Evolutionary conservation across 2,329 filamentous ascomycete genomes (phyloP).

Genomic region (Fusarium sp.): DNA sequence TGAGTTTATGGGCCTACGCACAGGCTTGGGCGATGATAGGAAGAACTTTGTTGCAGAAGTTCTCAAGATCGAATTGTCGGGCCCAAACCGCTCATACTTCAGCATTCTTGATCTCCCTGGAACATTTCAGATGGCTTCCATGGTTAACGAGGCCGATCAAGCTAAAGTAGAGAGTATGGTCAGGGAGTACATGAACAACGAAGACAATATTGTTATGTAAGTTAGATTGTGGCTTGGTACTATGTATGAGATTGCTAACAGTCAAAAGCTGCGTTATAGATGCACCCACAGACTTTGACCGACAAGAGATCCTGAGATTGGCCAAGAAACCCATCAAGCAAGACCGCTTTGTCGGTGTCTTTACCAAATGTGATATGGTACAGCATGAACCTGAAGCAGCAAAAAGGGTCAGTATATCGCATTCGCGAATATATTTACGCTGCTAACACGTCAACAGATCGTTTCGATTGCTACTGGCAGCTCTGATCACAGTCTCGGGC

Average conservation of each 20-base stretch:
- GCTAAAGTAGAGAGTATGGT: slow-evolving; percentile 51
- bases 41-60: slow-evolving; percentile 56
- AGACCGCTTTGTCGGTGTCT: slow-evolving; percentile 52
- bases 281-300: slow-evolving; percentile 49
- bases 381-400: slow-evolving; percentile 23
- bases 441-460: slow-evolving; percentile 25
- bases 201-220: slow-evolving; percentile 56
- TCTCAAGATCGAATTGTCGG: slow-evolving; percentile 54
- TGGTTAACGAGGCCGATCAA: slow-evolving; percentile 50
- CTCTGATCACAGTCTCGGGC: slow-evolving; percentile 5
- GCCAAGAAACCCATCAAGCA: slow-evolving; percentile 48
- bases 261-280: slow-evolving; percentile 51
- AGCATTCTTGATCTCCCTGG: slow-evolving; percentile 56
- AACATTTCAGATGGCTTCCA: slow-evolving; percentile 43
- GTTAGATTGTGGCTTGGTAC: background rate
- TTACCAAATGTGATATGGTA: slow-evolving; percentile 55
- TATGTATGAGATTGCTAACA: background rate
- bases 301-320: slow-evolving; percentile 49
- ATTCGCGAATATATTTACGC: fast-evolving
- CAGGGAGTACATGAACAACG: slow-evolving; percentile 52
- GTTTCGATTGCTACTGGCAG: slow-evolving; percentile 24
- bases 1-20: slow-evolving; percentile 50
- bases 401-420: background rate
- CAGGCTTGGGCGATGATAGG: slow-evolving; percentile 34
- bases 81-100: slow-evolving; percentile 53